These are phyloP conservation scores for Mycena sp. DNA, from an alignment of 1,284 basidiomycete species.

Conservation along the genomic window DNA sequence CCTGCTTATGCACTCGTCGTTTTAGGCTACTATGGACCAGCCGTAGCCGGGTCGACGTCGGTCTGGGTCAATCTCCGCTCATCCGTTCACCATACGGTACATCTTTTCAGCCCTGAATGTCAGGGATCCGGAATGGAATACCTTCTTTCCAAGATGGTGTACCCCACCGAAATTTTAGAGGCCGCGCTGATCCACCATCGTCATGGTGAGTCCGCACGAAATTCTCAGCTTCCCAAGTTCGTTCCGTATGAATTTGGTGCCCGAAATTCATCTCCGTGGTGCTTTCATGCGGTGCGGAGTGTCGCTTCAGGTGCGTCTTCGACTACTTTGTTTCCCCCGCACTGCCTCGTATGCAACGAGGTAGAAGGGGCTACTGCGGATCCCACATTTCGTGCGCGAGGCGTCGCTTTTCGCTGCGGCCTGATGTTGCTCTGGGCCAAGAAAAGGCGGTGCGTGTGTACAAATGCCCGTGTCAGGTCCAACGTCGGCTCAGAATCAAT, in stretches of 20 bases:
- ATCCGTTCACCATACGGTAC: neutral
- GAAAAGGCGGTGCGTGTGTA: neutral
- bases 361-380: neutral
- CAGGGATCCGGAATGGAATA: too few species aligned
- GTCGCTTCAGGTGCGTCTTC: neutral
- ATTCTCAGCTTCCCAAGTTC: neutral
- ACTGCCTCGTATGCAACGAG: too few species aligned
- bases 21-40: too few species aligned
- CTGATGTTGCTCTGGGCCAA: too few species aligned
- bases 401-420: neutral
- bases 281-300: neutral
- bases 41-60: too few species aligned
- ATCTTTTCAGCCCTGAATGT: neutral
- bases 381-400: neutral
- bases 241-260: neutral
- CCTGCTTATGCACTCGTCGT: too few species aligned
- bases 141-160: too few species aligned
- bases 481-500: neutral
- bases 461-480: neutral
- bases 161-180: too few species aligned
- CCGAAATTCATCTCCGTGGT: conserved; percentile 2
- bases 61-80: too few species aligned
- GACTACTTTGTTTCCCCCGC: neutral
- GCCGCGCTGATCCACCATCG: too few species aligned
- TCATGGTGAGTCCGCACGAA: too few species aligned